Base-by-base conservation (phyloP, 2,329 filamentous ascomycete genomes). In the Fonsecaea pedrosoi region DNA sequence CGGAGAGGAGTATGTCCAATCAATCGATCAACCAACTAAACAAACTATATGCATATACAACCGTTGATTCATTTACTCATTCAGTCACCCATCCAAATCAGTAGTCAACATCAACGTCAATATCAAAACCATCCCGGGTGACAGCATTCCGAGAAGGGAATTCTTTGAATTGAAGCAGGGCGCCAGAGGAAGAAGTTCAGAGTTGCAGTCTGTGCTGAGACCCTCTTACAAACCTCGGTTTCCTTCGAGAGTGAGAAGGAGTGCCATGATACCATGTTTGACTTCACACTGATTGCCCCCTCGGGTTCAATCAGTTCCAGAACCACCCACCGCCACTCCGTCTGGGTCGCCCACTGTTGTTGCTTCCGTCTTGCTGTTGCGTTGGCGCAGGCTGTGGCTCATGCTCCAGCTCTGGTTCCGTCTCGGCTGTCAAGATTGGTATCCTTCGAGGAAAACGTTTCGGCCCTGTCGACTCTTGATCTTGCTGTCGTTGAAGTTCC, bases 261-360 rank as follows among this genome's bases (percentile, higher is more conserved):
- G 45, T 12, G 45, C 21, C 45, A 25, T 50, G 18, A 25, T 50
- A 3, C 8, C 4, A 25, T 3, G 3, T 1, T 25, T 50, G 9
- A 25, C 45, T 50, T 50, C 45, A 12, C 6, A 25, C 2, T 4
- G 3, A 6, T 50, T 25, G 3, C 8, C 4, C 25, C 12, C 7
- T 25, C 18, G 45, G 18, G 25, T 25, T 25, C 18, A 25, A 30
- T 66, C 54, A 66, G 7, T 62, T 68, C 69, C 69, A 70, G 50
- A 70, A 70, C 69, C 69, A 70, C 3, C 69, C 69, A 25, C 66
- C 50, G 45, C 64, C 53, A 42, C 59, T 60, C 34, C 54, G 54
- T 50, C 34, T 42, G n/a, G 32, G 42, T 12, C 21, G 25, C 48
- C 32, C 45, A 3, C 13, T 38, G 53, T 54, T 37, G 8, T 12